Evolutionary conservation across 495 filamentous ascomycete species (phyloP), one percentile per base, ranked within the genome.

Genomic region (Daldinia childiae): DNA sequence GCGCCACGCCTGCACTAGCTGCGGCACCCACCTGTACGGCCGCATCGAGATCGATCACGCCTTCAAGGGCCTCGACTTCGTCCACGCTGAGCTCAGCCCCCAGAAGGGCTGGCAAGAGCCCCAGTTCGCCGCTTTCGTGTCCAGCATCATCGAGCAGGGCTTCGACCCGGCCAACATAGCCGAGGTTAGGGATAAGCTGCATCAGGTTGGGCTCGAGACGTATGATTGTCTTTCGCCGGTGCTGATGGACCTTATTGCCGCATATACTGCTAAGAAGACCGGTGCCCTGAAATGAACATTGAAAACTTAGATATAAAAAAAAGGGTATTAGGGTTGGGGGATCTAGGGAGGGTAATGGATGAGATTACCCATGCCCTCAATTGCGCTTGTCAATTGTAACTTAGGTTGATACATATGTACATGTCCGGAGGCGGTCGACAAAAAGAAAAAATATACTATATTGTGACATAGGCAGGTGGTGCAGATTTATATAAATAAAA

Each of bases 61-160:
- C 1, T 89, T 90, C 80, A 84, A 86, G 72, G 88, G 88, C 1
- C 78, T 89, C 15, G 87, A 88, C 71, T 89, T 89, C 77, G 86
- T 89, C 14, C 87, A 90, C 74, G 82, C 80, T 0, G 87, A 90
- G 73, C 71, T 90, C 50, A 86, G 84, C 21, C 78, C 84, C 32
- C 76, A 84, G 55, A 75, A 80, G 66, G 87, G 87, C 38, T 89
- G 87, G 87, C 86, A 89, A 76, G 87, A 88, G 77, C 85, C 85
- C 5, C 87, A 89, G 76, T 89, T 90, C 72, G 87, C 87, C 2
- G 88, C 82, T 2, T 89, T 89, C 67, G 85, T 89, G 39, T 83
- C 80, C 39, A 86, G 82, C 41, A 86, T 89, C 64, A 88, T 90
- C 69, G 87, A 89, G 82, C 85, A 89, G 73, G 87, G 87, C 4